Evolutionary conservation across 352 stramenopile genomes (phyloP).

Genomic region (Pythium biforme): DNA sequence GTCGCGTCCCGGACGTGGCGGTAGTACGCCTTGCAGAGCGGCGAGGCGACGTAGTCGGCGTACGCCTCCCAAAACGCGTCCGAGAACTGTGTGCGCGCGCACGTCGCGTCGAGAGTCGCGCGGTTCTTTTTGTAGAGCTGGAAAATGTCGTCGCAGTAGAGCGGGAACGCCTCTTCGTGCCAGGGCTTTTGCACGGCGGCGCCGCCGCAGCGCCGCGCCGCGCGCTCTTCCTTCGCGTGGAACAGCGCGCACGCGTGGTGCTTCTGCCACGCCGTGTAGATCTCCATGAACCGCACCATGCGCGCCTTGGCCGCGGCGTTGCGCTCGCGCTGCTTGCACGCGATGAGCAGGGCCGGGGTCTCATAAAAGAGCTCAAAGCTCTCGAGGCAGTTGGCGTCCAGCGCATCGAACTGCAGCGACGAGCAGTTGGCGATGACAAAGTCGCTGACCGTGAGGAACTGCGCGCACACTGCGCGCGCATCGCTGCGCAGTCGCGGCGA

Average conservation of each 20-base stretch:
- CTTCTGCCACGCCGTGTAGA: slow-evolving; percentile 52
- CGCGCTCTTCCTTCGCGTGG: slow-evolving; percentile 46
- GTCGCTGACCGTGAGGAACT: slow-evolving; percentile 43
- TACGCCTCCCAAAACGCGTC: slow-evolving; percentile 63
- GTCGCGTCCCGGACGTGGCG: slow-evolving; percentile 39
- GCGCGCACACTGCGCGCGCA: slow-evolving; percentile 30
- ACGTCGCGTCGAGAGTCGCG: slow-evolving; percentile 45
- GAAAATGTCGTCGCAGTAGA: slow-evolving; percentile 64
- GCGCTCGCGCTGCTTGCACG: slow-evolving; percentile 30
- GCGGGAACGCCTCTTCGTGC: slow-evolving; percentile 44
- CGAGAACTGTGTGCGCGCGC: slow-evolving; percentile 38
- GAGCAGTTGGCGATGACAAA: slow-evolving; percentile 43
- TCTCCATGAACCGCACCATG: slow-evolving; percentile 32
- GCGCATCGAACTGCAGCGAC: neutral
- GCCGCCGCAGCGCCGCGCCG: slow-evolving; percentile 42
- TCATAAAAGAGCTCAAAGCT: slow-evolving; percentile 56
- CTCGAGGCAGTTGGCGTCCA: slow-evolving; percentile 36
- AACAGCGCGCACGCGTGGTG: slow-evolving; percentile 48
- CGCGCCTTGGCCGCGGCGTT: slow-evolving; percentile 16
- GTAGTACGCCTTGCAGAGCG: slow-evolving; percentile 65
- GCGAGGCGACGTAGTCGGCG: slow-evolving; percentile 49
- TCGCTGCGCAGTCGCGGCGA: slow-evolving; percentile 3
- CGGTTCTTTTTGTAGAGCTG: slow-evolving; percentile 44
- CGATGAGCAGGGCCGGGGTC: slow-evolving; percentile 36
- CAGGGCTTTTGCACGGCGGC: slow-evolving; percentile 41